Percentiles rank a stretch among this genome's conserved stretches.
Conservation (phyloP, 352 stramenopile genomes). For the Phytophthora syringae region DNA sequence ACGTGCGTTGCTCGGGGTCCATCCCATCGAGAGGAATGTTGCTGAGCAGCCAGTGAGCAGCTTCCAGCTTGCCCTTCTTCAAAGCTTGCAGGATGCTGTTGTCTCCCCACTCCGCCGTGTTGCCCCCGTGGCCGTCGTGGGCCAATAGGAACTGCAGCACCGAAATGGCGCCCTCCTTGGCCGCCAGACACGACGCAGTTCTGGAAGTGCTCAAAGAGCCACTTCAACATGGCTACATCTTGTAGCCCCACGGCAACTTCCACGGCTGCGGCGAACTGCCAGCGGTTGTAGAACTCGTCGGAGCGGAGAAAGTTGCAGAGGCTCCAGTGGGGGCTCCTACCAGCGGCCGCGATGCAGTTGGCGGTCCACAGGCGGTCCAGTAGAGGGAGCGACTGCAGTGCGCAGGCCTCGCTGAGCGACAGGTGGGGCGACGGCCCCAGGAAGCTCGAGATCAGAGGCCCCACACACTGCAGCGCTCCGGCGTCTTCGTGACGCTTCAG, state of each 20-base stretch:
- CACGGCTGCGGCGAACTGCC: slow-evolving; percentile 1
- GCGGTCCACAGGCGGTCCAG: slow-evolving; percentile 3
- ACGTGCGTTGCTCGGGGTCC: neutral
- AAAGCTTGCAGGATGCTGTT: neutral
- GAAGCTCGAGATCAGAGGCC: neutral
- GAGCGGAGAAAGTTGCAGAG: neutral
- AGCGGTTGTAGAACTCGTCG: slow-evolving; percentile 3
- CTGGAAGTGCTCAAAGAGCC: slow-evolving; percentile 4
- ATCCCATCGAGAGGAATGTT: neutral
- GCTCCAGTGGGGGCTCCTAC: neutral
- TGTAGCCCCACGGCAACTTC: neutral
- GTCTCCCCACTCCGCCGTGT: neutral
- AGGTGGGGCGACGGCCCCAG: neutral
- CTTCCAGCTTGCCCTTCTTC: neutral
- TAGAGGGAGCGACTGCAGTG: neutral
- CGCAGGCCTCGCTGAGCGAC: slow-evolving; percentile 5
- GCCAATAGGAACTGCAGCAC: slow-evolving; percentile 1
- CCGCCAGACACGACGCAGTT: neutral
- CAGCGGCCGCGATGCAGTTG: neutral
- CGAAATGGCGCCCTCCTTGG: neutral
- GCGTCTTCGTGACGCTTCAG: neutral
- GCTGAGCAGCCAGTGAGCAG: neutral
- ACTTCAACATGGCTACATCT: neutral
- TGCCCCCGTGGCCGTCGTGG: neutral
- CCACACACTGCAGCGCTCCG: neutral